Conservation (phyloP, 805 yeast genomes). For the Ogataea chonburiensis region DNA sequence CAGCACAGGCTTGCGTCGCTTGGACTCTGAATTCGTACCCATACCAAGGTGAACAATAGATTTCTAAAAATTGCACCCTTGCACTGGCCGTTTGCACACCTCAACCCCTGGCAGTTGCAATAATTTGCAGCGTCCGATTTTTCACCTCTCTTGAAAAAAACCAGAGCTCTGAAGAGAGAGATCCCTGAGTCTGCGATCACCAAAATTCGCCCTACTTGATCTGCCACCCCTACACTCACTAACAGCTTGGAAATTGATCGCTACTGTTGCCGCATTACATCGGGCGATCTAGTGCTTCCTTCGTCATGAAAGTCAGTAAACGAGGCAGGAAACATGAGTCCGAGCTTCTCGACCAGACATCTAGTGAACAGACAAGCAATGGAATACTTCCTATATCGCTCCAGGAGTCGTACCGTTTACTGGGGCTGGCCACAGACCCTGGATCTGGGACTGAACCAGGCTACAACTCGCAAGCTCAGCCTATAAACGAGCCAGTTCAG, state of each 20-base stretch:
- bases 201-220: not conserved
- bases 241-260: conserved; percentile 1
- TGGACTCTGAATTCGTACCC: not conserved
- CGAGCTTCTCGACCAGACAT: too few species aligned
- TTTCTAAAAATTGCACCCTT: conserved; percentile 2
- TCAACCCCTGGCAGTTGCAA: conserved; percentile 1
- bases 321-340: conserved; percentile 6
- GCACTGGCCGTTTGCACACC: conserved; percentile 12
- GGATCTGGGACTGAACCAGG: too few species aligned
- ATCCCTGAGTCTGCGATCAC: too few species aligned
- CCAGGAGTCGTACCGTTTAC: too few species aligned
- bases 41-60: not conserved
- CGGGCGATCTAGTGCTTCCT: conserved; percentile 1
- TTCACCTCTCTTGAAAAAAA: conserved; percentile 5
- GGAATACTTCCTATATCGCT: too few species aligned
- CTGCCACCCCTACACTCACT: not conserved
- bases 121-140: conserved; percentile 8
- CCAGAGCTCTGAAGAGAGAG: not conserved
- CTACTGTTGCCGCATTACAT: not conserved
- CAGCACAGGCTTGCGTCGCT: conserved; percentile 3
- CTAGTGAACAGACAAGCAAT: too few species aligned
- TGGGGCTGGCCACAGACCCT: too few species aligned
- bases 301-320: conserved; percentile 7
- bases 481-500: too few species aligned
- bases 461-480: not conserved